phyloP scores from a whole-genome alignment of 176 grass and related monocot species.

The bread wheat (Triticum aestivum) region IWGSC_CS_RefSeq_v2.1 NC_057797.1:787537522-787538021 shows the following conservation, averaged over 20 bases:
- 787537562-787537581: slow-evolving; percentile 67
- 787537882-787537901: not conserved
- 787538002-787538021: slow-evolving; percentile 94
- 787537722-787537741: not conserved
- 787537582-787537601: slow-evolving; percentile 80
- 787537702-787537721: not conserved
- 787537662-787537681: not conserved
- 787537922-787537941: not conserved
- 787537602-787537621: slow-evolving; percentile 82
- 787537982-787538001: slow-evolving; percentile 93
- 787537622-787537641: not conserved
- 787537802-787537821: slow-evolving; percentile 1
- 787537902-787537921: not conserved
- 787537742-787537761: not conserved
- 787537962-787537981: slow-evolving; percentile 94
- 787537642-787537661: not conserved
- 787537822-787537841: not conserved
- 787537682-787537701: not conserved
- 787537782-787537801: not conserved
- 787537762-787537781: not conserved
- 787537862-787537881: not conserved
- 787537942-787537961: slow-evolving; percentile 70
- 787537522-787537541: slow-evolving; percentile 56
- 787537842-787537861: not conserved
- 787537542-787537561: slow-evolving; percentile 98